Percentiles rank a stretch among this genome's conserved stretches.
Conservation (phyloP, 176 grass and related monocot genomes). For the Stipa capillata region DNA sequence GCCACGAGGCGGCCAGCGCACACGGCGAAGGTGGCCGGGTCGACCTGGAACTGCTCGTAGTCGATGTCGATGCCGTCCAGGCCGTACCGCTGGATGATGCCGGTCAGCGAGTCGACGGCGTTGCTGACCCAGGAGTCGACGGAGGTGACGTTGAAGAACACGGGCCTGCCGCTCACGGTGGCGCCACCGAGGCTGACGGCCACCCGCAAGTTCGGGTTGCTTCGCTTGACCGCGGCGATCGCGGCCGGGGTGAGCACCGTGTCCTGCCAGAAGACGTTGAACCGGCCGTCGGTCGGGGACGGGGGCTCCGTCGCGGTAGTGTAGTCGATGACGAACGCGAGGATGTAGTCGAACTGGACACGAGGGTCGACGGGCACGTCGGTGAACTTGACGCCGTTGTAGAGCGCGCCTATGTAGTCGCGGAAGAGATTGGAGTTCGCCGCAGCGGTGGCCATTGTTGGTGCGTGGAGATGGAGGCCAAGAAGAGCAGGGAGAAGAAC, state of each 20-base stretch:
- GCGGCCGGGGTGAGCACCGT: conserved; percentile 36
- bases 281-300: conserved; percentile 54
- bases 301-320: conserved; percentile 29
- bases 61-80: conserved; percentile 83
- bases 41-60: conserved; percentile 60
- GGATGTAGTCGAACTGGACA: conserved; percentile 53
- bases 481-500: conserved; percentile 14
- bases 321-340: conserved; percentile 79
- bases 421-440: conserved; percentile 62
- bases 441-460: not conserved
- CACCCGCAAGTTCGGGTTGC: conserved; percentile 60
- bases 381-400: conserved; percentile 56
- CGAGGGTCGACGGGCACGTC: conserved; percentile 62
- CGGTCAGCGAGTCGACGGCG: conserved; percentile 49
- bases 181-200: conserved; percentile 65
- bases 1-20: conserved; percentile 59
- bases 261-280: conserved; percentile 69
- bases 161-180: conserved; percentile 18
- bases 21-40: conserved; percentile 55
- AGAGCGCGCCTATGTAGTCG: conserved; percentile 77
- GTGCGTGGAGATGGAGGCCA: not conserved
- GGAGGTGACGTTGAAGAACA: conserved; percentile 55
- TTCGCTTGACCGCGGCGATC: conserved; percentile 40
- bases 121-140: conserved; percentile 72
- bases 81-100: conserved; percentile 33